Evolutionary conservation across 257 asterid species (phyloP), one percentile per base, ranked within the genome.

Genomic region (Solanum dulcamara): DNA sequence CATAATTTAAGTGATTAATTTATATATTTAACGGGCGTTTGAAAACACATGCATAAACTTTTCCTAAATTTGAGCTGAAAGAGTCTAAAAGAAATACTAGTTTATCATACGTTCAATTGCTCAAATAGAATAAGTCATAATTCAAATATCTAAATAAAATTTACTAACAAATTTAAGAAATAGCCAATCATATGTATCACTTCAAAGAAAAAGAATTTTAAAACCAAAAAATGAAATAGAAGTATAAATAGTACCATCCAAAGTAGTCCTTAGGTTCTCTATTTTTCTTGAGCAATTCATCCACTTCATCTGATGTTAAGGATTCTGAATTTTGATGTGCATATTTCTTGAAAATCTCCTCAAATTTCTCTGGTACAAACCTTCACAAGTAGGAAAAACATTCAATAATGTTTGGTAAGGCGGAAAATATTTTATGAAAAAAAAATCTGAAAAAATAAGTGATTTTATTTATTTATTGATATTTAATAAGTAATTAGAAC

Each of bases 321-420:
- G 32, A 20, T 2, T 81, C 44, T 5, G 84, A 14, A 57, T 81
- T 35, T 2, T 8, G n/a, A 12, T 53, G 71, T 81, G 84, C 84
- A 37, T 81, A 62, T 28, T 81, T 81, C 51, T 55, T 57, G 74
- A 81, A 81, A 32, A 81, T 81, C 5, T 81, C 84, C 71, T 81
- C 84, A 57, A 81, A 81, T 42, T 81, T 81, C 37, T 59, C 68
- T 37, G 84, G 84, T 9, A 81, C 84, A 37, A 81, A 81, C 74
- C 84, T 81, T 89, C 74, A 40, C 24, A 66, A 38, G 9, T 62
- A 71, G 12, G 10, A 11, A 72, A 50, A 44, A 44, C 0, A 80
- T 28, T 70, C 0, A 18, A 67, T 67, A 17, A 0, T 14, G 10
- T 24, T 26, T 14, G 38, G 1, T 0, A 28, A 0, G 40, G 4